Evolutionary conservation across 306 rosid species (phyloP), one percentile per base, ranked within the genome.

Genomic region (Sindora glabra): DNA sequence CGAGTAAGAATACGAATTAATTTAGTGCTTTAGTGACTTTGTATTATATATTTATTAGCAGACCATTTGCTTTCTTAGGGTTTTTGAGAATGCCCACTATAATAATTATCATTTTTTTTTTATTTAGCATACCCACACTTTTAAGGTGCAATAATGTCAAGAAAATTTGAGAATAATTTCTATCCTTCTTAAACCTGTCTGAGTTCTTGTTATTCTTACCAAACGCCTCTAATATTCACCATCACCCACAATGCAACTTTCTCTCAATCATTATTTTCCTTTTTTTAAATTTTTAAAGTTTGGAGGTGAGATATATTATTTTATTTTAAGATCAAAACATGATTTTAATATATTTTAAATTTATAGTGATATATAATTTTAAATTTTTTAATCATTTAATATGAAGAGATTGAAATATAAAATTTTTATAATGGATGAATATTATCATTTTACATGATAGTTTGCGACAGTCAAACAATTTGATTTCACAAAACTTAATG

Each of bases 171-270:
- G 59, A 65, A 3, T 41, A 18, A n/a, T 34, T 45, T 38, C 10
- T 47, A 48, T 52, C 26, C 12, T 51, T 46, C 24, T 27, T 75
- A 62, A 53, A 73, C 71, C 19, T 68, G 64, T 44, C 56, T 21
- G 53, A 67, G 74, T 69, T 53, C 34, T 70, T 59, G 17, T 52
- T 64, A 73, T 39, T 76, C 62, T 63, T 36, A 67, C 83, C 71
- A 49, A 74, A 72, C 73, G 61, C 56, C 67, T 51, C 58, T 18
- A 53, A 23, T n/a, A n/a, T n/a, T 19, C 57, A 33, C 40, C 33
- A 23, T 22, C 15, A 54, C 22, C 60, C 47, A 46, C 56, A 52
- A 59, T 26, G 9, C 62, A 69, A 42, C 15, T 37, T 25, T 49
- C 4, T 37, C 0, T 21, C 9, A 3, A 21, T 44, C 15, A 50